Base-by-base conservation (phyloP, 2,329 filamentous ascomycete genomes). In the Penicillium paneum region DNA sequence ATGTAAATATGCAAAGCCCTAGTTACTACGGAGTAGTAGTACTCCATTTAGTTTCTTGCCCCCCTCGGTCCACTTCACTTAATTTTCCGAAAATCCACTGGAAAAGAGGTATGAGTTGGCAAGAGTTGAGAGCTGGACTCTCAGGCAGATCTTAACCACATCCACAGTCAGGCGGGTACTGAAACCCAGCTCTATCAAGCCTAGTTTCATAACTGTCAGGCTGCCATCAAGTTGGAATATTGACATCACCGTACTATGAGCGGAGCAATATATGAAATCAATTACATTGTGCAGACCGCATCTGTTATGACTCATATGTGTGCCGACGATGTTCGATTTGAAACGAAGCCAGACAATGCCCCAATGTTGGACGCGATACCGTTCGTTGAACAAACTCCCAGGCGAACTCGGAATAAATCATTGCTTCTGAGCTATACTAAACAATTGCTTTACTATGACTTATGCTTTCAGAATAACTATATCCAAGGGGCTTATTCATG, bases 111-210 rank as follows among this genome's bases (percentile, higher is more conserved):
- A 31, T 54, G 32, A 17, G 45, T 39, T 54, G 52, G 32, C 46
- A 38, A 26, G 13, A 35, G 4, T 38, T 11, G 31, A 19, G 13
- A 54, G 21, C 32, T 39, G 39, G 32, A 40, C 32, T 6, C 8
- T 12, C 13, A 19, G 32, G 45, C 5, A 24, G 17, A 31, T 54
- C 32, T 12, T 32, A 40, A 10, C 24, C 32, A 28, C 15, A 26
- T 38, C 26, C 19, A 50, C 17, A n/a, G 34, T 15, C 31, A 31
- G 46, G 46, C 52, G 46, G 46, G 34, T 44, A 29, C 46, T 50
- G 46, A 54, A 54, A 54, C 52, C 29, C 31, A 39, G 34, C 32
- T 46, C 32, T 39, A 40, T 32, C 15, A 45, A 40, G 28, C 42
- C 7, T 34, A 8, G 49, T 52, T 52, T 39, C 41, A 38, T 24